phyloP scores from a whole-genome alignment of 345 rosid species.

The Chamaenerion angustifolium region DNA sequence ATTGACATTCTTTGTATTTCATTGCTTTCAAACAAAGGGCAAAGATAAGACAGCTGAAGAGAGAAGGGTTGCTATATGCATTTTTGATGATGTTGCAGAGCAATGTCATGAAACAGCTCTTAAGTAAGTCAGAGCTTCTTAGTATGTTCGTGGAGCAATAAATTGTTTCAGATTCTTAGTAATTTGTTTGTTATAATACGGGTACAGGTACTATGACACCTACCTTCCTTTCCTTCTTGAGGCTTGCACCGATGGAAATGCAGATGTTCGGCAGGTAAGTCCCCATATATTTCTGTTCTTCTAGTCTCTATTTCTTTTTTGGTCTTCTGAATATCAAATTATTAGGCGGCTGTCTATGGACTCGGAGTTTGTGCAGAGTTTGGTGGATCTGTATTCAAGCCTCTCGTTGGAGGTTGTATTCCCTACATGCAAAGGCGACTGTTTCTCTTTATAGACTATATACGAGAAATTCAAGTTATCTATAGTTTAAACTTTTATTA shows the following conservation, averaged over 20 bases:
- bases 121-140: conserved; percentile 35
- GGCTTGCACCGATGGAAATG: conserved; percentile 89
- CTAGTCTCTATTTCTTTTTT: conserved; percentile 1
- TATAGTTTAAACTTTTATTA: conserved; percentile 13
- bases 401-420: conserved; percentile 80
- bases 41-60: conserved; percentile 98
- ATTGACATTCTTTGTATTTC: too few species aligned
- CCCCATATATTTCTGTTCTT: not conserved
- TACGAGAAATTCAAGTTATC: not conserved
- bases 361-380: conserved; percentile 99
- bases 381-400: conserved; percentile 78
- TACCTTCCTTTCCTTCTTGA: conserved; percentile 94
- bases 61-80: conserved; percentile 98
- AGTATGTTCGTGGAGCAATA: conserved; percentile 3
- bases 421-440: not conserved
- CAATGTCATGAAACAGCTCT: conserved; percentile 92
- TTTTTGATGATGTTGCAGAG: conserved; percentile 98
- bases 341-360: conserved; percentile 97
- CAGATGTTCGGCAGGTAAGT: conserved; percentile 94
- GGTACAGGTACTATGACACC: conserved; percentile 79
- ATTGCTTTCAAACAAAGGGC: conserved; percentile 35
- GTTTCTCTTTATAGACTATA: not conserved
- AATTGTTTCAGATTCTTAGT: conserved; percentile 7
- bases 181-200: conserved; percentile 2
- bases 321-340: conserved; percentile 8